Evolutionary conservation across 148 eudicot species (phyloP).

Genomic region (Spergularia marina): DNA sequence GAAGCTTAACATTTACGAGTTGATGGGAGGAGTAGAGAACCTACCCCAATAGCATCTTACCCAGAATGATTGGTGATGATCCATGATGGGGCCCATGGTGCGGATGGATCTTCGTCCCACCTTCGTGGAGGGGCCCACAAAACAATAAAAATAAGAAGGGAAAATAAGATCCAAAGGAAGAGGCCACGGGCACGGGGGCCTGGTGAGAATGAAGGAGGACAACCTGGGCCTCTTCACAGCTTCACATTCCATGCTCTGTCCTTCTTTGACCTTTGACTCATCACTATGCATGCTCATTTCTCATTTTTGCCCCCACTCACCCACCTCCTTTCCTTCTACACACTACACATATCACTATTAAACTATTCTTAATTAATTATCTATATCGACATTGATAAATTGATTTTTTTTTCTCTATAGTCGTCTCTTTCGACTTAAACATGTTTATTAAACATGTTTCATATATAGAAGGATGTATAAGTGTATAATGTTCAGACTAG

Average conservation of each 20-base stretch:
- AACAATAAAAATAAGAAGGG: not conserved
- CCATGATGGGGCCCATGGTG: conserved; percentile 9
- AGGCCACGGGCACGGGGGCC: not conserved
- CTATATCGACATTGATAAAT: too few species aligned
- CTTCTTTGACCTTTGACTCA: conserved; percentile 41
- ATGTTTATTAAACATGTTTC: too few species aligned
- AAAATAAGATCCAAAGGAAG: not conserved
- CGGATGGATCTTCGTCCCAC: conserved; percentile 6
- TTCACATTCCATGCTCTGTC: conserved; percentile 56
- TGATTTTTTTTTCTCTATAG: too few species aligned
- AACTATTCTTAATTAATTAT: not conserved
- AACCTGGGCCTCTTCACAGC: conserved; percentile 48
- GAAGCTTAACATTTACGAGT: too few species aligned
- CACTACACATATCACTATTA: not conserved
- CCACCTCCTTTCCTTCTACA: not conserved
- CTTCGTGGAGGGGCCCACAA: conserved; percentile 19
- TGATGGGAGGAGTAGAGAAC: too few species aligned
- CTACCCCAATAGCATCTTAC: not conserved
- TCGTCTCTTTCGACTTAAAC: too few species aligned
- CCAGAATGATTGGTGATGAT: conserved; percentile 16
- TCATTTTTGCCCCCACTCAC: not conserved
- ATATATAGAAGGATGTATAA: too few species aligned
- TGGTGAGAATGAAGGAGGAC: conserved; percentile 31
- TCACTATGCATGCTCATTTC: too few species aligned
- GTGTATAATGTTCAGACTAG: too few species aligned